A percentile compares a stretch with the other conserved stretches of the same genome.
phyloP scores from a whole-genome alignment of 1,139 yeast species.

The Nakaseomyces kungkrabaensis region DNA sequence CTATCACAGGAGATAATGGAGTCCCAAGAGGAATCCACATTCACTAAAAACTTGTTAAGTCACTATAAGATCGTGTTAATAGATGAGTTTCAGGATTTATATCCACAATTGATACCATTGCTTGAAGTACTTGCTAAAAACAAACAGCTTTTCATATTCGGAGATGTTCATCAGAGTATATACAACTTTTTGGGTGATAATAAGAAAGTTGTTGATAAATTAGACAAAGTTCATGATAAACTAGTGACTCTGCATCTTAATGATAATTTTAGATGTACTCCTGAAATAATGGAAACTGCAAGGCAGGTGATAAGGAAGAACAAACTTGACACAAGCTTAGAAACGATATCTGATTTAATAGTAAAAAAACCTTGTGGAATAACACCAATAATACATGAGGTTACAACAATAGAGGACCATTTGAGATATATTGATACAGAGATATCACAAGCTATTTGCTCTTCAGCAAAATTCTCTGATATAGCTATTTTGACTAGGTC shows the following conservation, averaged over 20 bases:
- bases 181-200: constrained; percentile 55
- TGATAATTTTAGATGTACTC: constrained; percentile 51
- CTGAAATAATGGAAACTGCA: constrained; percentile 42
- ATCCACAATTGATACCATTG: constrained; percentile 41
- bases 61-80: constrained; percentile 39
- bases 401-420: constrained; percentile 16
- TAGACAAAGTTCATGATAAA: constrained; percentile 20
- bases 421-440: constrained; percentile 16
- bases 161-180: constrained; percentile 66
- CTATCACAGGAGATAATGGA: constrained; percentile 3
- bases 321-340: constrained; percentile 4
- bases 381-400: constrained; percentile 11
- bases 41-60: constrained; percentile 11
- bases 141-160: constrained; percentile 56
- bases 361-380: constrained; percentile 29
- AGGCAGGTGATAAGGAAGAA: constrained; percentile 8
- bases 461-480: constrained; percentile 33
- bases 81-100: constrained; percentile 72
- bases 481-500: constrained; percentile 46
- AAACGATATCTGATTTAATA: constrained; percentile 10
- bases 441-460: constrained; percentile 18
- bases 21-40: constrained; percentile 6
- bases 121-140: constrained; percentile 32
- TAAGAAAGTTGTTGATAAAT: constrained; percentile 24
- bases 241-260: constrained; percentile 30